These are phyloP conservation scores for Colletotrichum lindemuthianum DNA, from an alignment of 2,329 filamentous ascomycete species.

Conservation along the genomic window DNA sequence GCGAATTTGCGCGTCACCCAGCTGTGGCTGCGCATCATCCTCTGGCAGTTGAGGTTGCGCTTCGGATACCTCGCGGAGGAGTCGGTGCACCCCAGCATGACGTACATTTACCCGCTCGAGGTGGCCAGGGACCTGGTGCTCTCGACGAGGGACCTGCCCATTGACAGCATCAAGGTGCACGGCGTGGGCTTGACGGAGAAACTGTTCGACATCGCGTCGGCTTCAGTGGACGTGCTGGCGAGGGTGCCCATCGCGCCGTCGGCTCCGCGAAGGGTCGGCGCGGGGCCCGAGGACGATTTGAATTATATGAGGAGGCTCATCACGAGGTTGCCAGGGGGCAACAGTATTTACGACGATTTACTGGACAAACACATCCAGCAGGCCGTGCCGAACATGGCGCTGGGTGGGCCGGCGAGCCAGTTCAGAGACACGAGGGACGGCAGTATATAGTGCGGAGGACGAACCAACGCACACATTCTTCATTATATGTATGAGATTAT, in stretches of 20 bases:
- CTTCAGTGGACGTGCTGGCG: constrained; percentile 56
- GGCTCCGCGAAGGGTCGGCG: constrained; percentile 40
- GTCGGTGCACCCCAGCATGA: constrained; percentile 46
- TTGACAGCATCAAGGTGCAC: constrained; percentile 53
- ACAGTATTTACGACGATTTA: constrained; percentile 50
- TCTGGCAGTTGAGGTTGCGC: constrained; percentile 57
- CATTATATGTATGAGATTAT: constrained; percentile 19
- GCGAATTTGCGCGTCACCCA: constrained; percentile 56
- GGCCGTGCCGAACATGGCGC: constrained; percentile 42
- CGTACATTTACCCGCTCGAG: constrained; percentile 55
- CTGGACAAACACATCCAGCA: constrained; percentile 53
- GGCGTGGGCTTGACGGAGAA: constrained; percentile 59
- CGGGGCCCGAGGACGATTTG: constrained; percentile 49
- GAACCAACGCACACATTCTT: neutral
- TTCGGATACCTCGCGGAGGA: constrained; percentile 52
- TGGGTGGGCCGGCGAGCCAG: constrained; percentile 7
- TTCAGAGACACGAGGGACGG: neutral
- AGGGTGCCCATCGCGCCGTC: constrained; percentile 48
- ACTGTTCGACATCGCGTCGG: constrained; percentile 56
- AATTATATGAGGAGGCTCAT: constrained; percentile 51
- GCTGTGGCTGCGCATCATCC: constrained; percentile 55
- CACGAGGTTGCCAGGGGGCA: constrained; percentile 49
- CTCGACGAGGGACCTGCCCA: constrained; percentile 49
- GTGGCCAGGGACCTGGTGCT: constrained; percentile 52
- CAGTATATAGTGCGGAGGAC: neutral